Evolutionary conservation across 202 grass and related monocot species (phyloP), one percentile per base, ranked within the genome.

Genomic region (Thinopyrum obtusiflorum): DNA sequence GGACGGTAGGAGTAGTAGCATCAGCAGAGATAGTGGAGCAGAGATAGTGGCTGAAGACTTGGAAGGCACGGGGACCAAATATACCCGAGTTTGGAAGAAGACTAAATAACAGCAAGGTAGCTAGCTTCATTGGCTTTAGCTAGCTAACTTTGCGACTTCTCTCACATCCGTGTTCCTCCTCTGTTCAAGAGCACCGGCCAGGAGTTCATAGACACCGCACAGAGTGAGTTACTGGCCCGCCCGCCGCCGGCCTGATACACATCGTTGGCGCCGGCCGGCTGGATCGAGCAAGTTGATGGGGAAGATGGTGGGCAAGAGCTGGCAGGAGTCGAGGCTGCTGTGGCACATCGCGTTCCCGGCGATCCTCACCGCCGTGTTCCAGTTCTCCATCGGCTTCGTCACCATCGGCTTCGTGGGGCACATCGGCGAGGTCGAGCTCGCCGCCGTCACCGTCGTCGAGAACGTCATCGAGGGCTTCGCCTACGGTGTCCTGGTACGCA

Each of bases 401-500:
- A 94, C 89, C 73, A 37, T 90, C 7, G 92, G 80, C 39, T 97
- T 94, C 80, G 90, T 71, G 0, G 92, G 92, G 3, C 92, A 85
- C 85, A 78, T 94, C 79, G 92, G 94, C 69, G 61, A 91, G 61
- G 73, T 91, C 57, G 92, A 97, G 87, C 86, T 97, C 61, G 94
- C 82, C 82, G 89, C 87, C 47, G 85, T 97, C 49, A 65, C 90
- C 60, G 39, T 97, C 15, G 90, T 89, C 23, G 68, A 89, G 90
- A 97, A 97, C 90, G 94, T 94, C 88, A 84, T 94, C 49, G 90
- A 94, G 49, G 94, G 89, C 6, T 97, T 97, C 80, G 83, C 87
- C 78, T 97, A 90, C 27, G 94, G 92, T 0, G 49, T 92, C 67
- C 86, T 97, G 94, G 94, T 97, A 91, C 67, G 78, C 23, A 26